Percentiles rank a stretch among this genome's conserved stretches.
Conservation (phyloP, 306 rosid species). For the Prunus mume region DNA sequence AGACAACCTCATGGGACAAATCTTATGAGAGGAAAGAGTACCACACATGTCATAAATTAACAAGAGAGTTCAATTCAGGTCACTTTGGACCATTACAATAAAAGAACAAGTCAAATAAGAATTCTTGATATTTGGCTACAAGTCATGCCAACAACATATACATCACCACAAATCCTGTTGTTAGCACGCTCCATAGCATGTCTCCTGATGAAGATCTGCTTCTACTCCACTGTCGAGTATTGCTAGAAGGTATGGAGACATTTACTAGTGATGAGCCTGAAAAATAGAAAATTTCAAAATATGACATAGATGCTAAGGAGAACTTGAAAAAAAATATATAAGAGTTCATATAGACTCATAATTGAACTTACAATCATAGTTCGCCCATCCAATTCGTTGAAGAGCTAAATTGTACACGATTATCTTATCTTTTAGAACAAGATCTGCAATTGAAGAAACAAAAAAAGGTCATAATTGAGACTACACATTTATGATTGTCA, state of each 20-base stretch:
- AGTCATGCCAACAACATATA: slow-evolving; percentile 22
- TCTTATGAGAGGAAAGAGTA: too few relatives aligned
- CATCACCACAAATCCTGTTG: slow-evolving; percentile 34
- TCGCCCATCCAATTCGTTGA: slow-evolving; percentile 79
- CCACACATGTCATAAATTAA: too few relatives aligned
- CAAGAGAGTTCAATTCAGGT: too few relatives aligned
- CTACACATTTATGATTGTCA: not conserved
- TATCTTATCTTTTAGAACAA: slow-evolving; percentile 82
- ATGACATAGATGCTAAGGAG: not conserved
- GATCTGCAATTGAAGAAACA: slow-evolving; percentile 52
- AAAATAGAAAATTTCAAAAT: slow-evolving; percentile 3
- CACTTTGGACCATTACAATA: too few relatives aligned
- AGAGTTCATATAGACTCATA: not conserved
- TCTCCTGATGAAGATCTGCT: slow-evolving; percentile 39
- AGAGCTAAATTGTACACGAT: slow-evolving; percentile 72
- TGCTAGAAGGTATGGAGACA: slow-evolving; percentile 68
- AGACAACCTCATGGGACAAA: too few relatives aligned
- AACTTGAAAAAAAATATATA: not conserved
- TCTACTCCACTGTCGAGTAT: slow-evolving; percentile 63
- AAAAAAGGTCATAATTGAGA: not conserved
- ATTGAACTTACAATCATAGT: slow-evolving; percentile 73
- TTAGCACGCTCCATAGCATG: slow-evolving; percentile 43
- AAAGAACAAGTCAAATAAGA: too few relatives aligned
- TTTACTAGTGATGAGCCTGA: slow-evolving; percentile 80
- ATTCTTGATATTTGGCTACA: too few relatives aligned